Conservation (phyloP, 129 eudicot genomes). For the Ambrosia trifida region DNA sequence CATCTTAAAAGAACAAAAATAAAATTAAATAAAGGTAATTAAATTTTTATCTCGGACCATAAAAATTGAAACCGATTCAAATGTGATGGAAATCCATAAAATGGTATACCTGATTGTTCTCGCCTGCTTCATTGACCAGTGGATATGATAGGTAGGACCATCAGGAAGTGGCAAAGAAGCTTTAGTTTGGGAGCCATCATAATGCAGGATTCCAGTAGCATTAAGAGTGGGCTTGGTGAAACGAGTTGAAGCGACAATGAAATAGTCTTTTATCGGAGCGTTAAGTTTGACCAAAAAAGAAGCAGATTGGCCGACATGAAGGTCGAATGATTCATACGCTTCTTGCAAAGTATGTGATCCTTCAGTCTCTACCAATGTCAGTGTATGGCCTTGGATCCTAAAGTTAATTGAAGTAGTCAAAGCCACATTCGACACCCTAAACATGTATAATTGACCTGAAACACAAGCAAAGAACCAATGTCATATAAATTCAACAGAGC, state of each 20-base stretch:
- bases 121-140: constrained; percentile 96
- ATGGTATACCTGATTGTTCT: constrained; percentile 67
- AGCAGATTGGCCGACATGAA: constrained; percentile 81
- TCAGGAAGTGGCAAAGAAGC: constrained; percentile 56
- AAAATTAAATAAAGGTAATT: neutral
- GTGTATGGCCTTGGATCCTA: constrained; percentile 64
- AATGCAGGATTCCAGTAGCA: constrained; percentile 59
- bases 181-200: constrained; percentile 43
- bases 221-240: constrained; percentile 54
- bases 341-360: constrained; percentile 74
- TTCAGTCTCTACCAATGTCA: constrained; percentile 68
- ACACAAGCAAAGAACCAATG: neutral
- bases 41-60: neutral
- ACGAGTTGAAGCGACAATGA: constrained; percentile 76
- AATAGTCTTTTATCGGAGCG: constrained; percentile 51
- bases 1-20: constrained; percentile 35
- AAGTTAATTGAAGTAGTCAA: constrained; percentile 64
- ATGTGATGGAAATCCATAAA: constrained; percentile 5
- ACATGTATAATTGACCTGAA: constrained; percentile 63
- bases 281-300: constrained; percentile 61
- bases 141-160: constrained; percentile 61
- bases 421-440: constrained; percentile 83
- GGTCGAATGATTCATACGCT: constrained; percentile 68
- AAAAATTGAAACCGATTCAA: neutral
- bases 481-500: neutral